These are phyloP conservation scores for Cynanchum wilfordii DNA, from an alignment of 257 asterid species.

Conservation along the genomic window DNA sequence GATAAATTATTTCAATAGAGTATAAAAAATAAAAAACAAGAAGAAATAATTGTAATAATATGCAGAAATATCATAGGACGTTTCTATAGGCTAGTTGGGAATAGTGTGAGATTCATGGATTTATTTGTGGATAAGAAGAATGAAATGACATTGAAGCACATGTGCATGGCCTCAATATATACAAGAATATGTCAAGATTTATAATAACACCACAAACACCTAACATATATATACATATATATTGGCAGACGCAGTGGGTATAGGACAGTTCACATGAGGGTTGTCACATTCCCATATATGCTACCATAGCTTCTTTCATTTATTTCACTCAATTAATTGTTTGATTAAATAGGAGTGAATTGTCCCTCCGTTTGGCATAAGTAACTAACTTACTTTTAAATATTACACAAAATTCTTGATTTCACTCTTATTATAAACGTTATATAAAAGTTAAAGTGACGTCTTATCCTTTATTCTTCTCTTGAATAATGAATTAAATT, in stretches of 20 bases:
- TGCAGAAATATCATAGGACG: neutral
- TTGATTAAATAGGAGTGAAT: neutral
- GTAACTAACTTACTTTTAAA: too few relatives aligned
- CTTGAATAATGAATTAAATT: too few relatives aligned
- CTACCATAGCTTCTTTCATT: conserved; percentile 6
- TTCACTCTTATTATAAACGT: too few relatives aligned
- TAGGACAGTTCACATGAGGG: conserved; percentile 32
- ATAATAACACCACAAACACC: conserved; percentile 19
- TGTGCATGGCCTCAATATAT: conserved; percentile 21
- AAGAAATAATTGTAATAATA: neutral
- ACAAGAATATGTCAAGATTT: conserved; percentile 21
- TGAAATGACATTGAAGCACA: conserved; percentile 9
- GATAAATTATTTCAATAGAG: neutral
- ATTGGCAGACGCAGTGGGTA: conserved; percentile 17
- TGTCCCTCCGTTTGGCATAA: too few relatives aligned
- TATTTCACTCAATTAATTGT: neutral
- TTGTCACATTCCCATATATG: conserved; percentile 14
- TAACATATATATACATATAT: conserved; percentile 19
- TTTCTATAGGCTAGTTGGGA: neutral
- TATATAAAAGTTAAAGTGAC: too few relatives aligned
- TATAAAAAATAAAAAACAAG: neutral
- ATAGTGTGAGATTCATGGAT: neutral
- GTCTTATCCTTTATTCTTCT: too few relatives aligned
- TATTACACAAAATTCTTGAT: too few relatives aligned
- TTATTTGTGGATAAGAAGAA: conserved; percentile 3